Evolutionary conservation across 441 rosid genomes (phyloP).

Genomic region (Bocquillonia castaneifolia): DNA sequence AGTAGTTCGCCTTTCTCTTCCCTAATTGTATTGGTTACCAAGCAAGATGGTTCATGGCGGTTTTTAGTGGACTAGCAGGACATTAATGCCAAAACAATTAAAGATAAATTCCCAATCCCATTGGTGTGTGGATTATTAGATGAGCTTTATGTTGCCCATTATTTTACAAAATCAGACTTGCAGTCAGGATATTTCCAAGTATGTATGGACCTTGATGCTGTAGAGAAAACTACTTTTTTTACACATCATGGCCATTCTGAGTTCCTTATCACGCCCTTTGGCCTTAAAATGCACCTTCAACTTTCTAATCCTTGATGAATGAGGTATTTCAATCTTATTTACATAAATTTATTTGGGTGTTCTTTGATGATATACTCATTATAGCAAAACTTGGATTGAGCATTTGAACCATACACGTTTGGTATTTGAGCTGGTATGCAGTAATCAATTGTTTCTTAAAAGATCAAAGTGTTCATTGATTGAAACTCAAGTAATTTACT

Average conservation of each 20-base stretch:
- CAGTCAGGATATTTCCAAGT: neutral
- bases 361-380: neutral
- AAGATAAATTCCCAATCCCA: neutral
- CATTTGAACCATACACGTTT: neutral
- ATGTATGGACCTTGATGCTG: neutral
- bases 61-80: neutral
- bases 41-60: neutral
- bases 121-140: neutral
- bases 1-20: neutral
- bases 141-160: neutral
- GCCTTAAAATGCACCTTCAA: neutral
- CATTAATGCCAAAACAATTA: neutral
- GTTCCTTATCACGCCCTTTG: neutral
- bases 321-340: neutral
- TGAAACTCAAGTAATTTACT: neutral
- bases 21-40: neutral
- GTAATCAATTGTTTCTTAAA: neutral
- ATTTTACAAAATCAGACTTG: neutral
- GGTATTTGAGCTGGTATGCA: neutral
- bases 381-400: neutral
- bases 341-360: neutral
- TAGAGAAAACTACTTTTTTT: neutral
- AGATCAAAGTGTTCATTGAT: neutral
- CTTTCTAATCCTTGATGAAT: neutral
- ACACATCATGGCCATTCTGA: neutral